Evolutionary conservation across 805 yeast genomes (phyloP), one percentile per base, ranked within the genome.

Genomic region (Metschnikowia amazonensis): DNA sequence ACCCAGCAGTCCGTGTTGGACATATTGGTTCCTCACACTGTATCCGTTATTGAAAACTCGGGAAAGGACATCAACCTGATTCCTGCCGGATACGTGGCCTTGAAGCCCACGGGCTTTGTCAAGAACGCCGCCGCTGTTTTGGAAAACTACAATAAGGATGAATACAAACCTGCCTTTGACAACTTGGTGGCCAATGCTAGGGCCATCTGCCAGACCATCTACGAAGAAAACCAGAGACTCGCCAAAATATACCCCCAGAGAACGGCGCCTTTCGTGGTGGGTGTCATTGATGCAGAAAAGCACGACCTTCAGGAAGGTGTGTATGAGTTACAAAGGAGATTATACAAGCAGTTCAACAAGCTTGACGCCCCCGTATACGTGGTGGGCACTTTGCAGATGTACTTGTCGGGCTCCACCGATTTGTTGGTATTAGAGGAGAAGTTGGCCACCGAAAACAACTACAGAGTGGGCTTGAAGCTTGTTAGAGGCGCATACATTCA

Each of bases 401-500:
- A 90, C 65, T 74, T 92, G 59, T 80, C 82, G 41, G 87, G 84
- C 51, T 81, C 95, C 0, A 63, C 81, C 2, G 73, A 74, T 17
- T 75, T 86, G 54, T 69, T 92, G 51, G 64, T 76, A 27, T 52
- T 67, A 32, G 97, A 90, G 62, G 77, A 79, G 52, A 65, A 73
- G 53, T 70, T 81, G 45, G 97, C 97, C 14, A 55, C 67, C 47
- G 63, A 74, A 45, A 75, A 77, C 43, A 64, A 67, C 44, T 90
- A 90, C 66, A 78, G 85, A 60, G 67, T 89, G 46, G 97, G 96
- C 17, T 72, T 89, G 72, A 90, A 90, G 66, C 76, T 90, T 45
- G 98, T 90, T 14, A 81, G 98, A 66, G 98, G 98, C 53, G 98
- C 98, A 13, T 90, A 90, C 70, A 80, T 90, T 49, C 97, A 90